Base-by-base conservation (phyloP, 2,329 filamentous ascomycete species). In the Colletotrichum theobromicola region DNA sequence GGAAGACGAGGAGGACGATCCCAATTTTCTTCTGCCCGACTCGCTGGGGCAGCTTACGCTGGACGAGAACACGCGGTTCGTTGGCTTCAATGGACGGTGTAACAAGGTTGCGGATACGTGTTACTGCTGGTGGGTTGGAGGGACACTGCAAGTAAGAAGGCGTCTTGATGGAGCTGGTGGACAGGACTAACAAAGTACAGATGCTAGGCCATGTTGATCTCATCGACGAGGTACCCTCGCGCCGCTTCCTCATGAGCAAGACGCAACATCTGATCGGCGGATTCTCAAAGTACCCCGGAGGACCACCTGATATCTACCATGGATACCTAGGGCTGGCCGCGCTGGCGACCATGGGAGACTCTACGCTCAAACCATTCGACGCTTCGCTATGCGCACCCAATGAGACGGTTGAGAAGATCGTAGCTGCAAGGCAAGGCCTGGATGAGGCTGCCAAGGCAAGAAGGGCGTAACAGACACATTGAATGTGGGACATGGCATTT, bases 91-190 rank as follows among this genome's bases (percentile, higher is more conserved):
- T 80, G 97, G 97, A 30, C 92, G 97, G 64, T 92, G 91, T 81
- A 98, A 98, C 86, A 99, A 99, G 83, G 89, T 93, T 62, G 94
- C 94, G 12, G 97, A 99, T 84, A 98, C 97, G 1, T 99, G 97
- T 85, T 99, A 99, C 83, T 93, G 92, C 26, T 99, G 96, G 88
- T 99, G 97, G 97, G 95, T 94, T 1, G 89, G 90, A 5, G 95
- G 91, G 3, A 91, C 95, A 2, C 81, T 91, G 1, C 79, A 81
- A 67, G 86, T 89, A 18, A 24, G 10, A 9, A 21, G 8, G 5
- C 46, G 6, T n/a, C 50, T 26, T 90, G 65, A 81, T 83, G 73
- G 87, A 88, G 83, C 79, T 82, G 63, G 16, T 37, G 21, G 16
- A 18, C 12, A 28, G 26, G 32, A 15, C 68, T 67, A 32, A 76